Evolutionary conservation across 2,329 filamentous ascomycete species (phyloP), one percentile per base, ranked within the genome.

Genomic region (Ascochyta rabiei): DNA sequence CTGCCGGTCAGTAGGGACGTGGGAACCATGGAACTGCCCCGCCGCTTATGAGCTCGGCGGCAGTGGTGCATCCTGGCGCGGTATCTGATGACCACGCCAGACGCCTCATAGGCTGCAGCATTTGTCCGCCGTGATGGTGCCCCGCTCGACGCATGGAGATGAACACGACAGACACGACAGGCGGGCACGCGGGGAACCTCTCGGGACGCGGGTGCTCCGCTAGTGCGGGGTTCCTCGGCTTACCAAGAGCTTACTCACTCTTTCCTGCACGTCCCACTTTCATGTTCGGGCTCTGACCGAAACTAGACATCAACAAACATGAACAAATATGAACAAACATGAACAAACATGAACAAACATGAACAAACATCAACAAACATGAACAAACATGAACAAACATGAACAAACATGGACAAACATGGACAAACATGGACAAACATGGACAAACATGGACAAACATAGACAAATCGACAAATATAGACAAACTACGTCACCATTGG

Each of bases 41-140:
- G 41, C 52, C 24, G 21, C 24, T 48, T 49, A 40, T 28, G 15
- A 28, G 38, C 23, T 34, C 31, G 8, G 43, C 49, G 31, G 38
- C 44, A 33, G 24, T 38, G 38, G 31, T 48, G 10, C 40, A 30
- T 26, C 15, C 19, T 23, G 24, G 30, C 49, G 15, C n/a, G 13
- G 33, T 34, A 26, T 23, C 51, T 37, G 26, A n/a, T 44, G 39
- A 38, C 39, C 45, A 44, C 19, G 28, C n/a, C 18, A 18, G 19
- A 28, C 50, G 43, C 49, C 50, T 46, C 12, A 54, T 37, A 54
- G 52, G 52, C 51, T 48, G 33, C 51, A 54, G 39, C 26, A 16
- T 26, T 18, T 16, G 8, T 39, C 3, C 21, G 7, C 38, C 21
- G 18, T 23, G 33, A 26, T 33, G 26, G 6, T 18, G 24, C 43